Evolutionary conservation across 768 basidiomycete species (phyloP).

Genomic region (Mycena maculata): DNA sequence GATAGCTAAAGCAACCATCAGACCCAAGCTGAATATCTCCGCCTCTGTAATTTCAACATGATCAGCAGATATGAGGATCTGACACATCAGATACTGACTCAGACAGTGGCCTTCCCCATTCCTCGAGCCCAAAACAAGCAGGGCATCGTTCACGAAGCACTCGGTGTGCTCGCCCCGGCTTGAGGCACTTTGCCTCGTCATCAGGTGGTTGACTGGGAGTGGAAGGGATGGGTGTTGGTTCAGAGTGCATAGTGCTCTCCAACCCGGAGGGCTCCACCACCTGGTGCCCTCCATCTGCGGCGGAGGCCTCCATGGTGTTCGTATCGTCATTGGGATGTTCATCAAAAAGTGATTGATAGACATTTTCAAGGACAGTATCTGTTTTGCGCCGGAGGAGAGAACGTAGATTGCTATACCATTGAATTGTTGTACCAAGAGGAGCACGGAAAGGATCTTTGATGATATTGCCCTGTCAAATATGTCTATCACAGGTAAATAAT

Average conservation of each 20-base stretch:
- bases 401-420: slow-evolving; percentile 44
- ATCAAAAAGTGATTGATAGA: not conserved
- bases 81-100: slow-evolving; percentile 37
- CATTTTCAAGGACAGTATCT: slow-evolving; percentile 17
- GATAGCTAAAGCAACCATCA: slow-evolving; percentile 55
- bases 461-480: not conserved
- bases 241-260: too few species aligned
- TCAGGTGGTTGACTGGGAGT: too few species aligned
- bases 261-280: too few species aligned
- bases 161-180: slow-evolving; percentile 25
- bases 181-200: too few species aligned
- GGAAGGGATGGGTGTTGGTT: too few species aligned
- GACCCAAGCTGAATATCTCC: slow-evolving; percentile 50
- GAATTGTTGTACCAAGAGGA: slow-evolving; percentile 38
- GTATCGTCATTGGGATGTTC: not conserved
- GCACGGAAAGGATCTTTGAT: slow-evolving; percentile 45
- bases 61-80: too few species aligned
- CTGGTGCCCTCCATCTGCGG: not conserved
- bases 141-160: slow-evolving; percentile 46
- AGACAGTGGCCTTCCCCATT: slow-evolving; percentile 38
- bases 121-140: slow-evolving; percentile 46
- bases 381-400: slow-evolving; percentile 32
- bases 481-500: too few species aligned
- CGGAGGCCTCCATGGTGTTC: not conserved
- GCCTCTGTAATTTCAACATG: too few species aligned